Percentiles rank a stretch among this genome's conserved stretches.
phyloP scores from a whole-genome alignment of 2,329 filamentous ascomycete genomes.

The Tolypocladium ophioglossoides region DNA sequence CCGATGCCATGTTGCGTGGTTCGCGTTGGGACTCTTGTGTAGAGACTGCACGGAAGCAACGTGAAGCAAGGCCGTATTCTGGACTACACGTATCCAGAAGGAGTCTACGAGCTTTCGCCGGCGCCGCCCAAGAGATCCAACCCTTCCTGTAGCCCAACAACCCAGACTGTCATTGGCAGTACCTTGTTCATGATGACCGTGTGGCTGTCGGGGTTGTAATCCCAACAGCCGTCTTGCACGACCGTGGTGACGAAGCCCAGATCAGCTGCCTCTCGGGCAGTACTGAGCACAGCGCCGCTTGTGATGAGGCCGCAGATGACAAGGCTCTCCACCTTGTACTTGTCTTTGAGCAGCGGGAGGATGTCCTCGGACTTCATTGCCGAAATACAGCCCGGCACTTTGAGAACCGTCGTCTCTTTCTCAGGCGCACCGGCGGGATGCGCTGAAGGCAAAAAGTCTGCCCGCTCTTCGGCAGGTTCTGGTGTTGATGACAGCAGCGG shows the following conservation, averaged over 20 bases:
- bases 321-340: slow-evolving; percentile 1
- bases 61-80: background rate
- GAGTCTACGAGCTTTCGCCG: background rate
- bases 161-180: slow-evolving; percentile 3
- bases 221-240: slow-evolving; percentile 6
- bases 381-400: slow-evolving; percentile 4
- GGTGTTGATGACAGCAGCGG: slow-evolving; percentile 1
- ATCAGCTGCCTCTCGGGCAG: slow-evolving; percentile 7
- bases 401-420: slow-evolving; percentile 1
- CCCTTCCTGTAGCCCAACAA: background rate
- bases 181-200: slow-evolving; percentile 1
- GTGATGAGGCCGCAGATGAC: slow-evolving; percentile 5
- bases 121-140: background rate
- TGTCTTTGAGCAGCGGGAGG: slow-evolving; percentile 1
- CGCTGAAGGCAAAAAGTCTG: background rate
- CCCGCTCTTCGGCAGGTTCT: background rate
- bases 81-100: background rate
- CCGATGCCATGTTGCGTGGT: no score
- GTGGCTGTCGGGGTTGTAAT: slow-evolving; percentile 2
- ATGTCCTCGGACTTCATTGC: slow-evolving; percentile 2
- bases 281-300: slow-evolving; percentile 6
- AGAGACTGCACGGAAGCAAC: no score
- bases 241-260: slow-evolving; percentile 7
- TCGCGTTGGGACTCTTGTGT: no score
- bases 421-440: background rate